Base-by-base conservation (phyloP, 2,329 filamentous ascomycete species). In the Orbilia quercus region DNA sequence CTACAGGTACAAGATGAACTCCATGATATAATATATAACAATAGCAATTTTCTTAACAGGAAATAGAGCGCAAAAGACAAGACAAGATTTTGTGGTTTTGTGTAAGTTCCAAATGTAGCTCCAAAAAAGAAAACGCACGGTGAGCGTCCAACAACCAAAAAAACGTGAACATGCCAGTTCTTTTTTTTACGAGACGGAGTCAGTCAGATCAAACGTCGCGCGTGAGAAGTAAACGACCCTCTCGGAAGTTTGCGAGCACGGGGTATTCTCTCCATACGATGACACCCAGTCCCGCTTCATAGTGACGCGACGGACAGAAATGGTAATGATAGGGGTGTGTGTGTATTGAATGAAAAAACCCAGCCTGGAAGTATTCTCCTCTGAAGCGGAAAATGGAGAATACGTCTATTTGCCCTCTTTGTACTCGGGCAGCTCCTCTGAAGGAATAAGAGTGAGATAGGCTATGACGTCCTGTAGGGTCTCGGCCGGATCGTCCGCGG, bases 391-490 rank as follows among this genome's bases (percentile, higher is more conserved):
- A n/a, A 7, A 22, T 18, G 44, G 20, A 31, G n/a, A n/a, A n/a
- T n/a, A n/a, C n/a, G n/a, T 25, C n/a, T 51, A 57, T 42, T 47
- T 60, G 4, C 16, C 25, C 20, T 64, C 67, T 16, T 60, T 60
- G 16, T 59, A 60, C 14, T 47, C 60, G 1, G 60, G 54, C 3
- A 62, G 31, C 4, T 73, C 69, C 14, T 73, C 60, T 18, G 36
- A 54, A 12, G 55, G 54, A 2, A 73, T 54, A 0, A 73, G 47
- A 0, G 60, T 73, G 45, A 73, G 60, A 22, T 73, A 73, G 3
- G 69, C 69, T 9, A 73, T 73, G 2, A 73, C 69, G n/a, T 73
- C 69, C 60, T 73, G 69, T 0, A 73, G 48, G 0, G 69, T 73
- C 34, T 73, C 69, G 1, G 69, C 69, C 0, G 69, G 69, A 22